Evolutionary conservation across 495 filamentous ascomycete species (phyloP).

Genomic region (Penicillium odoratum): DNA sequence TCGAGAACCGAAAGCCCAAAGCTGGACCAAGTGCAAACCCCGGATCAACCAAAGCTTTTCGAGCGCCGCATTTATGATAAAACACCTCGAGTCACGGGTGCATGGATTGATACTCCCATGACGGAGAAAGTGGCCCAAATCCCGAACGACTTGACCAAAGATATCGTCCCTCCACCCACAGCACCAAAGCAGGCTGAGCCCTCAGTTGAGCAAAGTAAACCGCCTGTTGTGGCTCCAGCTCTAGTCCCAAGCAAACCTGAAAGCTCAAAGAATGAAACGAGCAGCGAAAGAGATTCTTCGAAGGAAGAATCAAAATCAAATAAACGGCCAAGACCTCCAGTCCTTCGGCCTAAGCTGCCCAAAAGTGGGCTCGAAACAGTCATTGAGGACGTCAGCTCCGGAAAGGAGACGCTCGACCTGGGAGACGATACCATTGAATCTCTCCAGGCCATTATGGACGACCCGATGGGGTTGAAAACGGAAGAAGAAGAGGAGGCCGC

Average conservation of each 20-base stretch:
- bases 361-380: slow-evolving; percentile 55
- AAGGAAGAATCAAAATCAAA: slow-evolving; percentile 8
- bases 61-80: slow-evolving; percentile 41
- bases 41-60: slow-evolving; percentile 47
- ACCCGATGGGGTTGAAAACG: slow-evolving; percentile 34
- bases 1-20: slow-evolving; percentile 58
- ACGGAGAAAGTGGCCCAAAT: slow-evolving; percentile 37
- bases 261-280: slow-evolving; percentile 12
- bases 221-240: neutral
- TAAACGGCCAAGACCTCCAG: slow-evolving; percentile 23
- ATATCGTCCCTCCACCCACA: slow-evolving; percentile 21
- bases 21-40: slow-evolving; percentile 26
- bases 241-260: slow-evolving; percentile 1
- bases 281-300: neutral
- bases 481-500: slow-evolving; percentile 40
- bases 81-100: slow-evolving; percentile 51
- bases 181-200: slow-evolving; percentile 8
- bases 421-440: slow-evolving; percentile 65
- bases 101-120: slow-evolving; percentile 55
- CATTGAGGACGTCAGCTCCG: slow-evolving; percentile 50
- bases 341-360: slow-evolving; percentile 44
- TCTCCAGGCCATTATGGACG: slow-evolving; percentile 55
- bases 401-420: slow-evolving; percentile 43
- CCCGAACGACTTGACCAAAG: slow-evolving; percentile 33
- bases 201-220: slow-evolving; percentile 2